Evolutionary conservation across 2,329 filamentous ascomycete genomes (phyloP).

Genomic region (Claviceps humidiphila): DNA sequence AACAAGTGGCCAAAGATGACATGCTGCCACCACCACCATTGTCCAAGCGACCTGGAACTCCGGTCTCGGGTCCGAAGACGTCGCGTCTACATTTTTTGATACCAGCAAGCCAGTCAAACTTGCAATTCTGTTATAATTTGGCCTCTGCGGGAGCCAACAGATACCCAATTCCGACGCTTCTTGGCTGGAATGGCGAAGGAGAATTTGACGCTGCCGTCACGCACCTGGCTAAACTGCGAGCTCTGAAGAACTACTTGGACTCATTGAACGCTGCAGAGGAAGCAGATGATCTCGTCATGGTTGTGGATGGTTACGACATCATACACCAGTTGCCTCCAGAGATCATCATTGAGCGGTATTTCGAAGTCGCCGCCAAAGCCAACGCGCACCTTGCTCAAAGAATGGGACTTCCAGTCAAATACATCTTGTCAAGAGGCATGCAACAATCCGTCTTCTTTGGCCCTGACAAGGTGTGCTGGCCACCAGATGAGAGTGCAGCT

Average conservation of each 20-base stretch:
- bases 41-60: neutral
- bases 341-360: constrained; percentile 49
- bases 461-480: constrained; percentile 32
- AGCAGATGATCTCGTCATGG: constrained; percentile 44
- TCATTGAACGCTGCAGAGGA: constrained; percentile 19
- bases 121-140: constrained; percentile 25
- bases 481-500: constrained; percentile 19
- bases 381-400: constrained; percentile 36
- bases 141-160: constrained; percentile 24
- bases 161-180: constrained; percentile 24
- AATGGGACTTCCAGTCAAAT: constrained; percentile 28
- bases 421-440: constrained; percentile 17
- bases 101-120: constrained; percentile 23
- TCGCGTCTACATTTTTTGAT: constrained; percentile 25
- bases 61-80: constrained; percentile 6
- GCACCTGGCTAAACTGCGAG: constrained; percentile 27
- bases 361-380: constrained; percentile 36
- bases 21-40: neutral
- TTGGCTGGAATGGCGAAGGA: constrained; percentile 24
- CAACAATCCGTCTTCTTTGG: constrained; percentile 30
- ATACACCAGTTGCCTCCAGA: constrained; percentile 54
- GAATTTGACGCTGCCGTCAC: constrained; percentile 21
- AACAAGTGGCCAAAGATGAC: neutral
- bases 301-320: constrained; percentile 50
- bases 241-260: constrained; percentile 22